Evolutionary conservation across 257 asterid genomes (phyloP).

Genomic region (Fraxinus excelsior): DNA sequence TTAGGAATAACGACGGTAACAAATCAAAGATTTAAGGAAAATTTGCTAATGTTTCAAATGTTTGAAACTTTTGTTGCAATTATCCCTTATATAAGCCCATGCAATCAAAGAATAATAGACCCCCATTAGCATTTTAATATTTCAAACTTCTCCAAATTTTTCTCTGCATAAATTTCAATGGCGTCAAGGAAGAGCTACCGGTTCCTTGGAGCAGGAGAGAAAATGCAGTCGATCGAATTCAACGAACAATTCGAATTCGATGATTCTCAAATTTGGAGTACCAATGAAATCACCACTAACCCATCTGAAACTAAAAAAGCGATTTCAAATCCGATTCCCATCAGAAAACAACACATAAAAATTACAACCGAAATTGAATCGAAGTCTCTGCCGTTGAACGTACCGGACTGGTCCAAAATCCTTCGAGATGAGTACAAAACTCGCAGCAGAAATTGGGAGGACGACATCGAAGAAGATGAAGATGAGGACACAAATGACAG

Average conservation of each 20-base stretch:
- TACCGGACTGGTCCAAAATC: slow-evolving; percentile 85
- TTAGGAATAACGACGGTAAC: too few relatives aligned
- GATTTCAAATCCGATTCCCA: slow-evolving; percentile 28
- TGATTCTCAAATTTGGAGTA: slow-evolving; percentile 63
- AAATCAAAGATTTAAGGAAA: too few relatives aligned
- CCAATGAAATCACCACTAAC: slow-evolving; percentile 12
- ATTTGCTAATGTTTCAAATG: too few relatives aligned
- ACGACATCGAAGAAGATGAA: slow-evolving; percentile 26
- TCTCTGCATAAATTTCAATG: slow-evolving; percentile 31
- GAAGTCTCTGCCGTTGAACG: slow-evolving; percentile 65
- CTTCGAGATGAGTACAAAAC: slow-evolving; percentile 52
- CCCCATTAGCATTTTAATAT: not conserved
- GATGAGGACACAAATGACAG: slow-evolving; percentile 38
- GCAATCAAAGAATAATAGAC: not conserved
- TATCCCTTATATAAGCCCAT: slow-evolving; percentile 30
- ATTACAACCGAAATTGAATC: slow-evolving; percentile 26
- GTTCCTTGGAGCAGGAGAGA: slow-evolving; percentile 37
- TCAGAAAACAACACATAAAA: slow-evolving; percentile 39
- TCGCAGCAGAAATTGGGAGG: slow-evolving; percentile 28
- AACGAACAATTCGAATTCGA: slow-evolving; percentile 55
- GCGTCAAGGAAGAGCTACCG: slow-evolving; percentile 56
- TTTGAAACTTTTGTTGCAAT: too few relatives aligned
- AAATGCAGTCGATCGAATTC: slow-evolving; percentile 29
- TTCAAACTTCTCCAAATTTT: not conserved
- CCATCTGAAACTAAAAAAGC: slow-evolving; percentile 32